A percentile compares a stretch with the other conserved stretches of the same genome.
These are phyloP conservation scores for Tilletia caries DNA, from an alignment of 1,284 basidiomycete species.

Conservation along the genomic window DNA sequence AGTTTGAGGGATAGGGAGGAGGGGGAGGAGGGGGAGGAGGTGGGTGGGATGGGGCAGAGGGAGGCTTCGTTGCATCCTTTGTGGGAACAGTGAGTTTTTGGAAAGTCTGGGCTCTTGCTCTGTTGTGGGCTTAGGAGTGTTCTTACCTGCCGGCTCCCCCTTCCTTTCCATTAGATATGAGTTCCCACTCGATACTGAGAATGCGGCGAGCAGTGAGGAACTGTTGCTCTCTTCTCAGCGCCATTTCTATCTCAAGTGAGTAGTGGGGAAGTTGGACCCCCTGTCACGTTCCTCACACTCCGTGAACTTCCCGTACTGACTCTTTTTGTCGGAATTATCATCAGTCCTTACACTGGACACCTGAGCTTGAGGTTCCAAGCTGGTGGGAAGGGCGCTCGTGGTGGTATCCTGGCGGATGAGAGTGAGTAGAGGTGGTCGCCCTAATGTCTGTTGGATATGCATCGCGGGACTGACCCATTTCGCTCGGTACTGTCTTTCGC, in stretches of 20 bases:
- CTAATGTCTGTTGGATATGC: too few relatives aligned
- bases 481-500: not conserved
- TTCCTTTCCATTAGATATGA: not conserved
- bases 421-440: too few relatives aligned
- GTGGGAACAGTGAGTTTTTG: constrained; percentile 82
- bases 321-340: not conserved
- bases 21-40: not conserved
- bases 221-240: constrained; percentile 20
- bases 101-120: not conserved
- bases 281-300: not conserved
- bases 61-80: constrained; percentile 75
- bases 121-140: too few relatives aligned
- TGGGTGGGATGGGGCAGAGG: constrained; percentile 3
- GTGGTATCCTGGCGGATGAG: constrained; percentile 81
- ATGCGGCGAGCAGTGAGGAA: constrained; percentile 11
- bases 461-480: too few relatives aligned
- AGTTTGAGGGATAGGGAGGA: not conserved
- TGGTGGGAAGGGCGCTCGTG: constrained; percentile 72
- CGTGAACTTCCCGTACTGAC: not conserved
- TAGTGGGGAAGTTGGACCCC: too few relatives aligned
- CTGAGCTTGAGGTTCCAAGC: constrained; percentile 80
- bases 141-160: not conserved
- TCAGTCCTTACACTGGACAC: constrained; percentile 67
- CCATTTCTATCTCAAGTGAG: constrained; percentile 13
- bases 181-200: constrained; percentile 31